Evolutionary conservation across 2,329 filamentous ascomycete species (phyloP).

Genomic region (Keithomyces neogunnii): DNA sequence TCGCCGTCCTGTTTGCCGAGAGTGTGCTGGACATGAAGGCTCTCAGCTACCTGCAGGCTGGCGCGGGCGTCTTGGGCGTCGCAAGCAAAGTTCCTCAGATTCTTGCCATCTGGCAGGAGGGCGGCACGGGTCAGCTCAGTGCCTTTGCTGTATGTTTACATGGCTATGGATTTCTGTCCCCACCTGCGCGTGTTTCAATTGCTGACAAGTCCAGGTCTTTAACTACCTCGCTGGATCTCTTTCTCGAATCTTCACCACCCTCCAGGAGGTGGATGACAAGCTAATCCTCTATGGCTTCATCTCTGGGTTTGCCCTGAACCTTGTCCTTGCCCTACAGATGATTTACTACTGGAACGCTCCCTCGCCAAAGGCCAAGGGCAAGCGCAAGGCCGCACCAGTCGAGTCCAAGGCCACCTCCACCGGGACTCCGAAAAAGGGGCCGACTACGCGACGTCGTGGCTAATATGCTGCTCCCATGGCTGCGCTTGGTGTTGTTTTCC

Average conservation of each 20-base stretch:
- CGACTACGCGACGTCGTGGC: slow-evolving; percentile 35
- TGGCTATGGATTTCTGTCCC: neutral
- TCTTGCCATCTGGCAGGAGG: slow-evolving; percentile 71
- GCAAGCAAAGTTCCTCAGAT: slow-evolving; percentile 95
- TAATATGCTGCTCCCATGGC: slow-evolving; percentile 13
- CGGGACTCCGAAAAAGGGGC: slow-evolving; percentile 30
- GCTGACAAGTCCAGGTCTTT: slow-evolving; percentile 61
- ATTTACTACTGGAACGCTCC: slow-evolving; percentile 88
- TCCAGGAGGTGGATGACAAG: slow-evolving; percentile 95
- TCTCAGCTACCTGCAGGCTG: slow-evolving; percentile 72
- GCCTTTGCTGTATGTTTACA: slow-evolving; percentile 68
- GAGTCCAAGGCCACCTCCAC: slow-evolving; percentile 19
- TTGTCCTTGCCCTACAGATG: slow-evolving; percentile 82
- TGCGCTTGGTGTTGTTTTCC: neutral
- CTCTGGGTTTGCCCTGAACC: slow-evolving; percentile 83
- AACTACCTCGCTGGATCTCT: slow-evolving; percentile 93
- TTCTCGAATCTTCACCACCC: slow-evolving; percentile 91
- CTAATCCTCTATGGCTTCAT: slow-evolving; percentile 93
- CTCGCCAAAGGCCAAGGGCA: slow-evolving; percentile 35
- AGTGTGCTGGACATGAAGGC: slow-evolving; percentile 56
- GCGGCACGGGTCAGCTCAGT: slow-evolving; percentile 88
- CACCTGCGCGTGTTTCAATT: neutral
- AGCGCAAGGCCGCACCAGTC: slow-evolving; percentile 25
- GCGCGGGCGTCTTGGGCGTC: slow-evolving; percentile 73
- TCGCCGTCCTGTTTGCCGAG: slow-evolving; percentile 62